phyloP scores from a whole-genome alignment of 371 early-diverging fungal species.

The Mortierella sp. region DNA sequence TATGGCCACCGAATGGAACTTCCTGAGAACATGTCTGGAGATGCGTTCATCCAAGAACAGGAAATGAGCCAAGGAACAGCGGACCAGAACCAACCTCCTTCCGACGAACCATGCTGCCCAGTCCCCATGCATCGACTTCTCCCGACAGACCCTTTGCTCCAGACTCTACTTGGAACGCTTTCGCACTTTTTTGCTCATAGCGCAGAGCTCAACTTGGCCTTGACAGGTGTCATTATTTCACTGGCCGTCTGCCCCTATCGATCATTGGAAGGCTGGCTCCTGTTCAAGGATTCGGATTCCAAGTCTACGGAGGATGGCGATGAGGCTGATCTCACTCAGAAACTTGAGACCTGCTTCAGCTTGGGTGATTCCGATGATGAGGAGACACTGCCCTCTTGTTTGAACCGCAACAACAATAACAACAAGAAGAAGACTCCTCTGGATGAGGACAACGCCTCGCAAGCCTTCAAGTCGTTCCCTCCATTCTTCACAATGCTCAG shows the following conservation, averaged over 20 bases:
- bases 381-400: conserved; percentile 37
- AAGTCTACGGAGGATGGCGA: conserved; percentile 53
- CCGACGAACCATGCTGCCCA: conserved; percentile 16
- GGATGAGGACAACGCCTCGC: conserved; percentile 6
- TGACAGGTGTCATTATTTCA: conserved; percentile 89
- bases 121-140: conserved; percentile 63
- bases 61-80: conserved; percentile 34
- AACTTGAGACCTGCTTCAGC: conserved; percentile 17
- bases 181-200: conserved; percentile 88
- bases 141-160: conserved; percentile 71
- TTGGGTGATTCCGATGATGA: conserved; percentile 51
- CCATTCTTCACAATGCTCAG: conserved; percentile 71
- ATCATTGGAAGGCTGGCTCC: conserved; percentile 81
- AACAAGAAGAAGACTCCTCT: conserved; percentile 3
- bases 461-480: conserved; percentile 66
- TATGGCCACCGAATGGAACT: conserved; percentile 64
- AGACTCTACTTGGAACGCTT: conserved; percentile 69
- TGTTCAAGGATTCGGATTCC: conserved; percentile 74
- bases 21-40: conserved; percentile 43
- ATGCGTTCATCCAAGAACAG: conserved; percentile 40
- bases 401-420: conserved; percentile 18
- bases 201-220: conserved; percentile 87
- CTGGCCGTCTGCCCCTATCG: conserved; percentile 82
- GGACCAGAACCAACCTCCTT: background rate
- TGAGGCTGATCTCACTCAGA: background rate